Base-by-base conservation (phyloP, 164 flowering plant genomes). In the Aristolochia californica region DNA sequence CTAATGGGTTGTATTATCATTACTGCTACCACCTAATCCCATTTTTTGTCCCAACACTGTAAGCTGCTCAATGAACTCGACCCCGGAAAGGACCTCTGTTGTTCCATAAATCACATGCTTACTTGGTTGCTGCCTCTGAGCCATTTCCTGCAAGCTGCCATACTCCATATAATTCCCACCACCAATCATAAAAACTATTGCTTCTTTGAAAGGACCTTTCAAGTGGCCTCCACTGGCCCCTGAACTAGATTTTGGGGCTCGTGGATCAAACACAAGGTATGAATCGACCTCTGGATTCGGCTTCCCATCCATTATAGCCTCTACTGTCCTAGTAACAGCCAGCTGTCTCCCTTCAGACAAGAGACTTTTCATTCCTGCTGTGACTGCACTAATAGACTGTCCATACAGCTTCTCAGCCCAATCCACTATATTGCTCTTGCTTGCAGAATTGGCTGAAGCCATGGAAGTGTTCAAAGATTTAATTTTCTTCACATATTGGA, bases 321-420 rank as follows among this genome's bases (percentile, higher is more conserved):
- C 96, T 16, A 91, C 95, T 1, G 88, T 81, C 65, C 98, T 84
- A 20, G 95, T 70, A 72, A 91, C 34, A 30, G 86, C 95, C 47
- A 88, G 72, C 60, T 91, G 95, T 61, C 83, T 72, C 58, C 84
- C 96, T 65, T 74, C 69, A 8, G 98, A 86, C 63, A 91, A 74
- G 24, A 91, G 76, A 68, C 88, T 91, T 70, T 85, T 91, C 75
- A 91, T 75, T 23, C 98, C 98, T 17, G 98, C 98, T 17, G 98
- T 83, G 49, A 91, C 93, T 23, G 93, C 98, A 71, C 96, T 83
- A 16, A 91, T 72, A 20, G 97, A 87, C 73, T 87, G 96, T 48
- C 97, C 97, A 59, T 88, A 88, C 5, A 91, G 83, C 61, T 85
- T 91, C 78, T 85, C 97, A 45, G 97, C 99, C 99, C 99, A 93